Percentiles rank a stretch among this genome's conserved stretches.
phyloP scores from a whole-genome alignment of 768 basidiomycete genomes.

The Paxillus ammoniavirescens region DNA sequence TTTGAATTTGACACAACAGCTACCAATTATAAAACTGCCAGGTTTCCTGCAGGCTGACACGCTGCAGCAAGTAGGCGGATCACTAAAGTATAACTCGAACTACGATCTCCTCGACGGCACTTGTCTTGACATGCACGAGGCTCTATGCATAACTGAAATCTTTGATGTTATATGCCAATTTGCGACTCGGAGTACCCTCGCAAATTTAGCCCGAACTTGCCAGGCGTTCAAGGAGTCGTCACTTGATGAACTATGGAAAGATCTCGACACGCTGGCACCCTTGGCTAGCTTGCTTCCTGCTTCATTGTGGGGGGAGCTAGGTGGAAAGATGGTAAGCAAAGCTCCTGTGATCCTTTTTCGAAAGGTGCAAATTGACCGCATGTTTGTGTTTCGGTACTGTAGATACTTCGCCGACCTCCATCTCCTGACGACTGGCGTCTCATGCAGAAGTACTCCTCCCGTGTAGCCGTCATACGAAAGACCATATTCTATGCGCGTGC shows the following conservation, averaged over 20 bases:
- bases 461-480: not conserved
- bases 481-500: not conserved
- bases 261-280: not conserved
- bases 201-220: not conserved
- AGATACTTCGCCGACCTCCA: not conserved
- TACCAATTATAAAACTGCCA: no score
- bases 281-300: not conserved
- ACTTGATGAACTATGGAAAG: not conserved
- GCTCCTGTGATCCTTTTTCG: not conserved
- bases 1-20: no score
- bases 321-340: not conserved
- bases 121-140: not conserved
- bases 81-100: no score
- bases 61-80: no score
- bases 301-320: not conserved
- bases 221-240: not conserved
- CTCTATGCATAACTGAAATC: not conserved
- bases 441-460: not conserved
- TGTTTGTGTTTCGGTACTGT: not conserved
- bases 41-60: no score
- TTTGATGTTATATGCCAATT: not conserved
- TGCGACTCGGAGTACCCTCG: not conserved
- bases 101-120: no score
- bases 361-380: not conserved
- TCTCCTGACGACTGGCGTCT: not conserved